These are phyloP conservation scores for Elaeis guineensis DNA, from an alignment of 176 grass and related monocot species.

Conservation along the genomic window DNA sequence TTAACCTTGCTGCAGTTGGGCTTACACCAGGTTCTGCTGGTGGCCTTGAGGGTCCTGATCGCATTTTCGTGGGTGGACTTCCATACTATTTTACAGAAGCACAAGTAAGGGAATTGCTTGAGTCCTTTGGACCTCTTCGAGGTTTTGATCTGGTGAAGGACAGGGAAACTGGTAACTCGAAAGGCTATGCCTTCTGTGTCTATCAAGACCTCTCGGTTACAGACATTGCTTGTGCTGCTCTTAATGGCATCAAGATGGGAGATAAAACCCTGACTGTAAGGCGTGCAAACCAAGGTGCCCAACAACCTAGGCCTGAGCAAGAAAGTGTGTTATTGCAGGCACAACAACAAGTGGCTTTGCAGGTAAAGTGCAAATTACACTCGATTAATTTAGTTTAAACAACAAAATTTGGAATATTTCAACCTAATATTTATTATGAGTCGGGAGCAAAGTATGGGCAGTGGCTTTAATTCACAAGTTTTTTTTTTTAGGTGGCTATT, in stretches of 20 bases:
- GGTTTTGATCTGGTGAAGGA: slow-evolving; percentile 99
- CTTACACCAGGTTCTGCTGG: slow-evolving; percentile 89
- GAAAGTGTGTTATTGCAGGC: slow-evolving; percentile 76
- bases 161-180: slow-evolving; percentile 92
- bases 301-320: slow-evolving; percentile 88
- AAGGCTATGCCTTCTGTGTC: slow-evolving; percentile 96
- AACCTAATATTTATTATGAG: too few relatives aligned
- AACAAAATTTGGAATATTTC: too few relatives aligned
- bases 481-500: too few relatives aligned
- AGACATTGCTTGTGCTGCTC: slow-evolving; percentile 91
- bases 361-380: slow-evolving; percentile 35
- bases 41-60: slow-evolving; percentile 91
- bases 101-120: slow-evolving; percentile 87
- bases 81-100: slow-evolving; percentile 96
- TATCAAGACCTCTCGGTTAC: slow-evolving; percentile 90
- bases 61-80: slow-evolving; percentile 89
- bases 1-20: slow-evolving; percentile 89
- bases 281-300: slow-evolving; percentile 79
- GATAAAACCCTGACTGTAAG: slow-evolving; percentile 97
- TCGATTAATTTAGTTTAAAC: too few relatives aligned
- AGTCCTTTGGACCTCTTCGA: slow-evolving; percentile 84
- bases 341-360: slow-evolving; percentile 84
- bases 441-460: too few relatives aligned
- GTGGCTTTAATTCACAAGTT: too few relatives aligned
- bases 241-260: slow-evolving; percentile 99